Conservation (phyloP, 768 basidiomycete species). For the Boletus subcaerulescens region DNA sequence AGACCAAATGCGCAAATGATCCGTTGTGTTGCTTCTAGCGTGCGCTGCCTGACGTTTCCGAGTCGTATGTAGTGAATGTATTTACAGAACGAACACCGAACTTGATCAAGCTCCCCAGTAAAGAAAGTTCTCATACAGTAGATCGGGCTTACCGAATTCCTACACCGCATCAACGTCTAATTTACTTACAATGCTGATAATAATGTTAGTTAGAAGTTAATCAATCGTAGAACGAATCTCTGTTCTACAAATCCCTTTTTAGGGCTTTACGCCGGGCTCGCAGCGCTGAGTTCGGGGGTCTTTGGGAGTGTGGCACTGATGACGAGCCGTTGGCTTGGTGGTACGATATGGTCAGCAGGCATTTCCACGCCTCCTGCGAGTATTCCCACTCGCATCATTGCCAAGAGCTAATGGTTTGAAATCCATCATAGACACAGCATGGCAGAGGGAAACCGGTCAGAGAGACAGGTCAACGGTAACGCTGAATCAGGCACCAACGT, state of each 20-base stretch:
- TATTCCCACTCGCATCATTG: constrained; percentile 76
- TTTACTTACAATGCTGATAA: constrained; percentile 6
- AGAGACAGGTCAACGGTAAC: not conserved
- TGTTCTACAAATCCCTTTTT: not conserved
- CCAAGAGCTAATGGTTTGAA: constrained; percentile 45
- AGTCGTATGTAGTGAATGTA: not conserved
- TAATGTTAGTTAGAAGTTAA: constrained; percentile 1
- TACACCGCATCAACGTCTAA: not conserved
- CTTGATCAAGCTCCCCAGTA: not conserved
- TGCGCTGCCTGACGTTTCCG: constrained; percentile 1
- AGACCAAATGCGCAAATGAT: not conserved
- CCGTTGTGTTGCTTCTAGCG: not conserved
- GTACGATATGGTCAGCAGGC: constrained; percentile 39
- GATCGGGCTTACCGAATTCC: not conserved
- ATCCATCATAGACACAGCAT: not conserved
- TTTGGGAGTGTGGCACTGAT: constrained; percentile 20
- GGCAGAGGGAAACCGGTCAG: constrained; percentile 5
- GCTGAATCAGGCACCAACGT: constrained; percentile 23
- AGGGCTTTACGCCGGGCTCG: not conserved
- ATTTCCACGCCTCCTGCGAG: constrained; percentile 63
- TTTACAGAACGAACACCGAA: constrained; percentile 6
- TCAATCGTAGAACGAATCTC: constrained; percentile 6
- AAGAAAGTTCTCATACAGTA: constrained; percentile 1
- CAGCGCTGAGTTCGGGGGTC: not conserved
- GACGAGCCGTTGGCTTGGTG: constrained; percentile 43